A percentile compares a stretch with the other conserved stretches of the same genome.
These are phyloP conservation scores for Cucurbita pepo DNA, from an alignment of 306 rosid genomes.

Conservation along the genomic window DNA sequence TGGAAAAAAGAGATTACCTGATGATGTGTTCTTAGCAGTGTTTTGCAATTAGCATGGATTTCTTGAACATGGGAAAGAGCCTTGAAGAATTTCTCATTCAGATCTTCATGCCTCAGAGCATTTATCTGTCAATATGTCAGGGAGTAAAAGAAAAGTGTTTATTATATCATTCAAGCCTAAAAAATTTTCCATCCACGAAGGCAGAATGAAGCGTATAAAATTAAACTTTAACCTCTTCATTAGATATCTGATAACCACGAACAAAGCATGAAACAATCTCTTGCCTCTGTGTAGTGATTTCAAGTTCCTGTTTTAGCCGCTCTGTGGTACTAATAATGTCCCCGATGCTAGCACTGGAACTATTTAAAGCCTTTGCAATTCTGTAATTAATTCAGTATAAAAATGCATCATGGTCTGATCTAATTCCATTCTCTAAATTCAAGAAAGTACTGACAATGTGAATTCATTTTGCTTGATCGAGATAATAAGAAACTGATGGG, in stretches of 20 bases:
- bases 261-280: conserved; percentile 78
- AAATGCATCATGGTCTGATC: background rate
- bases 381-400: conserved; percentile 15
- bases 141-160: conserved; percentile 10
- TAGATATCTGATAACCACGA: conserved; percentile 86
- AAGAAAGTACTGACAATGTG: background rate
- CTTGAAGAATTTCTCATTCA: conserved; percentile 64
- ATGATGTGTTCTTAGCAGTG: conserved; percentile 84
- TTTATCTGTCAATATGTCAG: conserved; percentile 33
- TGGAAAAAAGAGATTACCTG: conserved; percentile 39
- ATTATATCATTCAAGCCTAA: background rate
- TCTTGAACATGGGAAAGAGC: conserved; percentile 94
- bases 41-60: conserved; percentile 85
- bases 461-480: background rate
- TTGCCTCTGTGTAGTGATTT: conserved; percentile 65
- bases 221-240: conserved; percentile 42
- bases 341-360: conserved; percentile 68
- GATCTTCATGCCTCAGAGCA: conserved; percentile 82
- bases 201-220: conserved; percentile 2
- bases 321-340: conserved; percentile 85
- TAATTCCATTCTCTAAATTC: background rate
- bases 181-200: conserved; percentile 1
- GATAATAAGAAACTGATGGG: background rate
- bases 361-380: conserved; percentile 59
- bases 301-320: conserved; percentile 77